Evolutionary conservation across 805 yeast species (phyloP).

Genomic region (Suhomyces pyralidae): DNA sequence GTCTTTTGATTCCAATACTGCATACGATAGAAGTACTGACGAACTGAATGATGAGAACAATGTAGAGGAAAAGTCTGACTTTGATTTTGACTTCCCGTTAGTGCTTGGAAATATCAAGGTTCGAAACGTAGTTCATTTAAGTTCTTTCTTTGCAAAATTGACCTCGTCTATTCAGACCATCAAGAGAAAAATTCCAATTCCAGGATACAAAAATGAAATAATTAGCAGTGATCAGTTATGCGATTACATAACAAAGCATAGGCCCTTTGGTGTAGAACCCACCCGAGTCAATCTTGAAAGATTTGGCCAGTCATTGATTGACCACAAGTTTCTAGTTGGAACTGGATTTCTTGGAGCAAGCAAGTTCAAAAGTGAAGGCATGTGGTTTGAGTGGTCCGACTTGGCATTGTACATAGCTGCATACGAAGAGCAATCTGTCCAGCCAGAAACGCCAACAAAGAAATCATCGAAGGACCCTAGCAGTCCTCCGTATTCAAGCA

Average conservation of each 20-base stretch:
- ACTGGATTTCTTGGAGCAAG: slow-evolving; percentile 31
- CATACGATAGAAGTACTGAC: slow-evolving; percentile 1
- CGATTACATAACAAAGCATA: slow-evolving; percentile 19
- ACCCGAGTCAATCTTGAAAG: slow-evolving; percentile 35
- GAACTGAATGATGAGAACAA: slow-evolving; percentile 1
- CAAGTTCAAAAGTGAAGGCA: slow-evolving; percentile 39
- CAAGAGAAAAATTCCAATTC: slow-evolving; percentile 35
- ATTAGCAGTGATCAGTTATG: slow-evolving; percentile 40
- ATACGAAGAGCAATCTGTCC: slow-evolving; percentile 2
- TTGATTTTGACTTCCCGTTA: slow-evolving; percentile 30
- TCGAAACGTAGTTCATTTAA: slow-evolving; percentile 15
- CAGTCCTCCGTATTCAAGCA: not conserved
- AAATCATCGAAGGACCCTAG: not conserved
- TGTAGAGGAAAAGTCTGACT: slow-evolving; percentile 5
- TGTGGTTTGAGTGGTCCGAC: slow-evolving; percentile 47
- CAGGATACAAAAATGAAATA: slow-evolving; percentile 38
- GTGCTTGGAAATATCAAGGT: slow-evolving; percentile 26
- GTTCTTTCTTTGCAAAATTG: slow-evolving; percentile 20
- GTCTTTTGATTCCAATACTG: not conserved
- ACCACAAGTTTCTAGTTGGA: slow-evolving; percentile 29
- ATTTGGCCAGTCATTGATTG: slow-evolving; percentile 39
- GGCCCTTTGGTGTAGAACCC: slow-evolving; percentile 35
- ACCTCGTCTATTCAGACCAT: slow-evolving; percentile 22
- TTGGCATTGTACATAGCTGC: slow-evolving; percentile 20
- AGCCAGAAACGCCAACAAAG: not conserved